Base-by-base conservation (phyloP, 2,329 filamentous ascomycete species). In the Pseudocercospora eumusae region DNA sequence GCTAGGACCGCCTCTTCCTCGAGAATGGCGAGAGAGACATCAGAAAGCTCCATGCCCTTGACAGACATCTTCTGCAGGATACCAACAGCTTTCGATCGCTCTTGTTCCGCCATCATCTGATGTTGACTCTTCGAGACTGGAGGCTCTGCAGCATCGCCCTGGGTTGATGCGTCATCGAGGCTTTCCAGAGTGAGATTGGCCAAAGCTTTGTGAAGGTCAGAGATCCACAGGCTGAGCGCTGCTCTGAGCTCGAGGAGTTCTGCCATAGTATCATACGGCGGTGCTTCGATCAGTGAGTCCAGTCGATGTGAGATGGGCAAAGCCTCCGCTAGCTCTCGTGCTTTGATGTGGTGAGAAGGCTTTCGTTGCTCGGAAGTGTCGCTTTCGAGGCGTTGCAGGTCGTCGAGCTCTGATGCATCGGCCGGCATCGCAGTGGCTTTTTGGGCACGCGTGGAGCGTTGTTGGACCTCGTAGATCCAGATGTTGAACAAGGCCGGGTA, bases 401-500 rank as follows among this genome's bases (percentile, higher is more conserved):
- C 40, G 50, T 62, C 54, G 9, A 21, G 13, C 5, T 63, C 59
- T 18, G 58, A 56, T 28, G 57, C n/a, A 20, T 61, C 63, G 42
- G 47, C 6, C 11, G 21, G 8, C 20, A 45, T 23, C 76, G n/a
- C 27, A 21, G 57, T 21, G 50, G 53, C 54, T 33, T 57, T 42
- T 21, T 82, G 56, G 73, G 71, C 59, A 75, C 77, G 70, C 83
- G 83, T 78, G 86, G 86, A 76, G 62, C 72, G 75, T 52, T 85
- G 81, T 70, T 90, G 85, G 1, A 87, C 80, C 64, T 89, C 86
- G 73, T 91, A 93, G 56, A 96, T 84, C 84, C 95, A 93, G 50
- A 92, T 84, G 54, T 87, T 87, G 68, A 93, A 88, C 78, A 96
- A 84, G 13, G 89, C 89, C 13, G 90, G 87, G 77, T 92, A 93